Conservation (phyloP, 768 basidiomycete species). For the Lactifluus subvellereus region DNA sequence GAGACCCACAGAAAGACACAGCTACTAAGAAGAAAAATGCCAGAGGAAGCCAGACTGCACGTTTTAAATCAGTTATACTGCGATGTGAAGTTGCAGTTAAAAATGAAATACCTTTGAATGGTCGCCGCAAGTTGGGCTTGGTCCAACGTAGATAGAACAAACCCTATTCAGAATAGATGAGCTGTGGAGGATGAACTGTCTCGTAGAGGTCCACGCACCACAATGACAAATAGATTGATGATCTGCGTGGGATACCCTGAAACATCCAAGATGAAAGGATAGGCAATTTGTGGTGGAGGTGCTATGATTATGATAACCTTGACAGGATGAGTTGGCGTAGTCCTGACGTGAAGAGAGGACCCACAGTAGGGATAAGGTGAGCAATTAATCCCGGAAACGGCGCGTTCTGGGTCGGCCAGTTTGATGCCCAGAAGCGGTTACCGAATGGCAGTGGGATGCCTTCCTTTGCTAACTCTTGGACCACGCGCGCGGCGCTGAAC, state of each 20-base stretch:
- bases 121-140: slow-evolving; percentile 41
- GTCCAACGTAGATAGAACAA: slow-evolving; percentile 52
- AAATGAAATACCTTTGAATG: slow-evolving; percentile 39
- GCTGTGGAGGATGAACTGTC: not conserved
- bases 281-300: slow-evolving; percentile 47
- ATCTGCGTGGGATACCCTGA: slow-evolving; percentile 50
- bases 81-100: not conserved
- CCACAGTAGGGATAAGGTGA: slow-evolving; percentile 47
- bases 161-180: slow-evolving; percentile 32
- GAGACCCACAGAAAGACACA: slow-evolving; percentile 43
- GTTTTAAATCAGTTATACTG: slow-evolving; percentile 23
- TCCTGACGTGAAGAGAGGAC: slow-evolving; percentile 7
- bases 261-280: slow-evolving; percentile 58
- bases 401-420: slow-evolving; percentile 54
- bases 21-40: slow-evolving; percentile 51
- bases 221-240: slow-evolving; percentile 49
- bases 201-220: slow-evolving; percentile 33
- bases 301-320: slow-evolving; percentile 49
- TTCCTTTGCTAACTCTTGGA: slow-evolving; percentile 60
- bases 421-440: slow-evolving; percentile 55
- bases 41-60: slow-evolving; percentile 48
- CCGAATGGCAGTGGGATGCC: slow-evolving; percentile 55
- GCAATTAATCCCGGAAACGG: slow-evolving; percentile 52
- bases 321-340: not conserved
- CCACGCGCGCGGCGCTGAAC: slow-evolving; percentile 45